Base-by-base conservation (phyloP, 1,139 yeast genomes). In the Candida albicans region DNA sequence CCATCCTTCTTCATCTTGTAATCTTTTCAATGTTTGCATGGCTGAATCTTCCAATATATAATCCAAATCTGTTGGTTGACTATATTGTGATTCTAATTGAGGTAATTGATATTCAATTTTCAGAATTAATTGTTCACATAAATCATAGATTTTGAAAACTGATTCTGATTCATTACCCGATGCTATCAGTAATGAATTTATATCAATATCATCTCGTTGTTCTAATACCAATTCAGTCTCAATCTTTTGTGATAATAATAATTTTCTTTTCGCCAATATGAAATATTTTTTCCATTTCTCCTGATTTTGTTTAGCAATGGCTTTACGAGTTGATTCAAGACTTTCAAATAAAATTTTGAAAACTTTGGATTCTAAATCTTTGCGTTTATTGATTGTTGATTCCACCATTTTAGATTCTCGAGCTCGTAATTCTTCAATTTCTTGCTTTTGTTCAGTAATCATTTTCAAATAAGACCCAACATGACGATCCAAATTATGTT, bases 381-480 rank as follows among this genome's bases (percentile, higher is more conserved):
- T 62, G 37, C 64, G 69, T 33, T 63, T 63, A 2, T 56, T 54
- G 2, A 74, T 40, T 0, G 71, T 66, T 14, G 57, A 53, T 4
- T 71, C 69, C 2, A 77, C 64, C 38, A 74, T 66, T 25, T 62
- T 59, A 1, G 63, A 49, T 53, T 85, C 91, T 41, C 89, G 69
- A 0, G 61, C 58, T 46, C 87, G 69, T 42, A 88, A 68, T 47
- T 83, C 87, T 39, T 82, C 87, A 45, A 90, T 88, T 60, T 87
- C 93, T 46, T 75, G 79, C 51, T 82, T 82, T 56, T 88, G 96
- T 53, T 87, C 91, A 2, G 91, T 82, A 33, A 90, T 89, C 84
- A 87, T 85, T 63, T 86, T 85, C 57, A 88, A 67, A 58, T 90
- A 90, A 1, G 95, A 84, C 0, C 95, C 91, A 36, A 91, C 95